phyloP scores from a whole-genome alignment of 2,329 filamentous ascomycete species.

The Pseudogymnoascus sp. region DNA sequence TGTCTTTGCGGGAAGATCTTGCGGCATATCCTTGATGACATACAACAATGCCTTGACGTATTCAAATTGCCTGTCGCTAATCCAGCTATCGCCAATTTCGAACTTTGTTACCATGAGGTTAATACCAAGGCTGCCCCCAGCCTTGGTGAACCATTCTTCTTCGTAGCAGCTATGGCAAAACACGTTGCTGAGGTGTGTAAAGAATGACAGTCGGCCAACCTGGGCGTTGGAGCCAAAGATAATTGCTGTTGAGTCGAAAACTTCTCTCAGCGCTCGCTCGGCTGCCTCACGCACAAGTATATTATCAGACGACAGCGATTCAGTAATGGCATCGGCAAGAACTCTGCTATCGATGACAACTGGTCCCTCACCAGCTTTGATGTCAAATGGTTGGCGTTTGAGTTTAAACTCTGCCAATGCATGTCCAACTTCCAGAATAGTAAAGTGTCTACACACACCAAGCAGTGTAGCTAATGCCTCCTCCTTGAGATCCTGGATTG shows the following conservation, averaged over 20 bases:
- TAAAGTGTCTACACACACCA: constrained; percentile 82
- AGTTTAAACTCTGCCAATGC: constrained; percentile 78
- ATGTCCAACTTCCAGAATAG: constrained; percentile 79
- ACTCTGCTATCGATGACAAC: constrained; percentile 80
- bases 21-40: constrained; percentile 96
- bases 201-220: constrained; percentile 74
- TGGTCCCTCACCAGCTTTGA: constrained; percentile 77
- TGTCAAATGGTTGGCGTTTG: constrained; percentile 70
- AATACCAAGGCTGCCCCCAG: constrained; percentile 85
- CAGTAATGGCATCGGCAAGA: constrained; percentile 81
- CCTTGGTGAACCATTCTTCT: constrained; percentile 98
- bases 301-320: constrained; percentile 82
- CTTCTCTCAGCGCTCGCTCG: constrained; percentile 66
- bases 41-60: constrained; percentile 89
- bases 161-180: constrained; percentile 95
- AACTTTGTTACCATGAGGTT: constrained; percentile 78
- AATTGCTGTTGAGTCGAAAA: constrained; percentile 66
- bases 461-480: constrained; percentile 69
- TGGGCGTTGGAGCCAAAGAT: constrained; percentile 72
- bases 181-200: constrained; percentile 69
- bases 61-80: constrained; percentile 74
- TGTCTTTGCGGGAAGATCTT: constrained; percentile 86
- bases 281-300: constrained; percentile 74
- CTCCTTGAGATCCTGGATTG: constrained; percentile 69
- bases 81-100: constrained; percentile 76